Percentiles rank a stretch among this genome's conserved stretches.
Evolutionary conservation across 2,329 filamentous ascomycete species (phyloP).

Genomic region (Fusarium sp.): DNA sequence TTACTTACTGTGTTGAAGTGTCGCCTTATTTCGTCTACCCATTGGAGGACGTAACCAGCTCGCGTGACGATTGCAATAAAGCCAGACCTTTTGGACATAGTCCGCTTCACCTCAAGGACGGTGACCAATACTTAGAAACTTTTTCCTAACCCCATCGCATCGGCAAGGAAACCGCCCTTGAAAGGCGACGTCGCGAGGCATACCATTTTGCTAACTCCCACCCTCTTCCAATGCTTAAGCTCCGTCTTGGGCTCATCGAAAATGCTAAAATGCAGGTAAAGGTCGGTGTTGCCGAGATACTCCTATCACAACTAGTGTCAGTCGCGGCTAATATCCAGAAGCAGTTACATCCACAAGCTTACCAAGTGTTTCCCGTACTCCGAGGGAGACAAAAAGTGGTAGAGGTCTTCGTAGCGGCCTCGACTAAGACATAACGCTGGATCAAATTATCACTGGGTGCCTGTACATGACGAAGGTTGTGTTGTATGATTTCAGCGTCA

Average conservation of each 20-base stretch:
- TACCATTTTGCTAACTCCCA: background rate
- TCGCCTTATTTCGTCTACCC: background rate
- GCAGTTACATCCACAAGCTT: background rate
- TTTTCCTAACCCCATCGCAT: background rate
- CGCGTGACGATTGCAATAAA: background rate
- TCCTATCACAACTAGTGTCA: background rate
- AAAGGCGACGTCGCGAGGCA: background rate
- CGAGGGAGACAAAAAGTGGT: background rate
- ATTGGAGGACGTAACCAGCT: background rate
- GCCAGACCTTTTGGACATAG: background rate
- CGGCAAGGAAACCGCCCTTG: background rate
- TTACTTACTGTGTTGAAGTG: background rate
- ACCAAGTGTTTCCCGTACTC: background rate
- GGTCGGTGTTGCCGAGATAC: background rate
- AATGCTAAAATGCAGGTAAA: background rate
- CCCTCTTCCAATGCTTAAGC: background rate
- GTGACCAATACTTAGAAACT: background rate
- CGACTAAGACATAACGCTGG: background rate
- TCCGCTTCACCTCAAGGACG: background rate
- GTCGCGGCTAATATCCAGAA: background rate
- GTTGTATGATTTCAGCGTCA: background rate
- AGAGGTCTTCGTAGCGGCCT: background rate
- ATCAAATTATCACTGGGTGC: background rate
- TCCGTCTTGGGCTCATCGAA: background rate
- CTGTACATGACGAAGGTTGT: background rate